Base-by-base conservation (phyloP, 1,284 basidiomycete species). In the Trichosporon asahii region DNA sequence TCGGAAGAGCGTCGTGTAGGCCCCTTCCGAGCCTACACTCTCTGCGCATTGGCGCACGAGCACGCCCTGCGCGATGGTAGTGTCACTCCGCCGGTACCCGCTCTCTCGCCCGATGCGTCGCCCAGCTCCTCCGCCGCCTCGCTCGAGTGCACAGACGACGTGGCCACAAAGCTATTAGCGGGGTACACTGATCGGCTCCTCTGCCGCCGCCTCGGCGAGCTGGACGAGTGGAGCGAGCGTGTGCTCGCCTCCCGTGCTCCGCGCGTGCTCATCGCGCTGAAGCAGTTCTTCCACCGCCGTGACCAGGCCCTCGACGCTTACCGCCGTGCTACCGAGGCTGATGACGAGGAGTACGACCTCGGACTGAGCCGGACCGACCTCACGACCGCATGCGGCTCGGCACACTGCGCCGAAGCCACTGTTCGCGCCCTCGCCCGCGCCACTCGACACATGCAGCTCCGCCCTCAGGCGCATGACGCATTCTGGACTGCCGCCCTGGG, bases 281-380 rank as follows among this genome's bases (percentile, higher is more conserved):
- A 64, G 63, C 63, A 64, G 63, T 64, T 64, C 37, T 64, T 64
- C 63, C 63, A 61, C 57, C 57, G 57, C 27, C 57, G 57, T 31
- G 57, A 61, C 57, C 57, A 61, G 29, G 57, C 57, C 2, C 57
- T 61, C 29, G 57, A 31, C 18, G 57, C 57, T 2, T 61, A 61
- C 29, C 57, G 57, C 57, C 57, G 29, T 12, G 29, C 11, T 15
- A 31, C 27, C 55, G 55, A 60, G 25, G 18, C 27, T 27, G 55
- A 60, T 27, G 55, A 60, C 12, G 55, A 60, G 27, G 14, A 61
- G 9, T 61, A n/a, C 27, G 57, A 61, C 57, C 57, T 61, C 15
- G 57, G 57, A 3, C 57, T 61, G 27, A n/a, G 15, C 18, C 29
- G 18, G 11, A n/a, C 57, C 18, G 29, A 61, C 18, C 57, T 61